Evolutionary conservation across 1,139 yeast species (phyloP).

Genomic region (Sugiyamaella paludigena): DNA sequence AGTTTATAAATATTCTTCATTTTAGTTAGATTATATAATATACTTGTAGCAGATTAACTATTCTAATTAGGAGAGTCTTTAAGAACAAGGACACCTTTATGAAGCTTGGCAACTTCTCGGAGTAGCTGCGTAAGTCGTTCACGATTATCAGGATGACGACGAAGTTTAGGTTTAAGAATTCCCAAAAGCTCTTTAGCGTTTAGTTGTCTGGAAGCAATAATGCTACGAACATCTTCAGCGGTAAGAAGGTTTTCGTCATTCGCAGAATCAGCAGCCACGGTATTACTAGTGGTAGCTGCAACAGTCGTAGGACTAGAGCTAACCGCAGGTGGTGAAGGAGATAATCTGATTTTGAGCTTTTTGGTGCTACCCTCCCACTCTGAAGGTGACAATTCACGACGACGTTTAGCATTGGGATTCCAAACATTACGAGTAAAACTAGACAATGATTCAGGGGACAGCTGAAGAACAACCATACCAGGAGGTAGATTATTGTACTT

Average conservation of each 20-base stretch:
- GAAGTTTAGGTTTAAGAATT: slow-evolving; percentile 60
- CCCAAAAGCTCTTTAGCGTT: slow-evolving; percentile 65
- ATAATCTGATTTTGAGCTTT: slow-evolving; percentile 42
- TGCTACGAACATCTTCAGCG: slow-evolving; percentile 65
- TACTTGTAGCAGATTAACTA: background rate
- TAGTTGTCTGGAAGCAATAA: slow-evolving; percentile 61
- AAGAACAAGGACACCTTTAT: slow-evolving; percentile 62
- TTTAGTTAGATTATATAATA: too few species aligned
- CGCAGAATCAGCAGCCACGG: slow-evolving; percentile 18
- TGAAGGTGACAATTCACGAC: slow-evolving; percentile 37
- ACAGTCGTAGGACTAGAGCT: slow-evolving; percentile 44
- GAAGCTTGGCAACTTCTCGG: slow-evolving; percentile 64
- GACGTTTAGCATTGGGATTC: slow-evolving; percentile 62
- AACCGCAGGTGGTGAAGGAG: slow-evolving; percentile 17
- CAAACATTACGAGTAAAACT: slow-evolving; percentile 79
- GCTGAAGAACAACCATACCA: slow-evolving; percentile 67
- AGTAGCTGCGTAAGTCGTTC: slow-evolving; percentile 64
- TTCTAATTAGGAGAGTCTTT: slow-evolving; percentile 39
- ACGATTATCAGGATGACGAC: slow-evolving; percentile 67
- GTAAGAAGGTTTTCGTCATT: slow-evolving; percentile 49
- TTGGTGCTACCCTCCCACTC: slow-evolving; percentile 35
- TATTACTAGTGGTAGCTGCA: slow-evolving; percentile 11
- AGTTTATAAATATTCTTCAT: too few species aligned
- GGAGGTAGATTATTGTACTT: slow-evolving; percentile 45
- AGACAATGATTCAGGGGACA: slow-evolving; percentile 58